These are phyloP conservation scores for Krasilnikovozyma curviuscula DNA, from an alignment of 768 basidiomycete genomes.

Conservation along the genomic window DNA sequence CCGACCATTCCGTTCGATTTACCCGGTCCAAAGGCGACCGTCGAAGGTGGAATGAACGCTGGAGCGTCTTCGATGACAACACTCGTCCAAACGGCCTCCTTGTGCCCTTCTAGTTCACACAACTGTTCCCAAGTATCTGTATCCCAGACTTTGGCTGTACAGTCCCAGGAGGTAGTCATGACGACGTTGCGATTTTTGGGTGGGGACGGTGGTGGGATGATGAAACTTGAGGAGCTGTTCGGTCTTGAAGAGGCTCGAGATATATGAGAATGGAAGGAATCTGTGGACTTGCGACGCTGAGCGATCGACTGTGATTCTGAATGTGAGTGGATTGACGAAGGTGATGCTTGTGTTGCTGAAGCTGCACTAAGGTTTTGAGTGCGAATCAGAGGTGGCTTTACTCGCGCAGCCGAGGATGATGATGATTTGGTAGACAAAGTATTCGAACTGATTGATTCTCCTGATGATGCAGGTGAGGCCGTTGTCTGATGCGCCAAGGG, in stretches of 20 bases:
- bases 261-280: not conserved
- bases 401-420: too few species aligned
- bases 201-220: not conserved
- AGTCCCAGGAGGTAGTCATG: slow-evolving; percentile 25
- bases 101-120: slow-evolving; percentile 18
- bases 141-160: slow-evolving; percentile 22
- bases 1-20: slow-evolving; percentile 2
- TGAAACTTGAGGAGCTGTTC: not conserved
- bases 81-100: slow-evolving; percentile 24
- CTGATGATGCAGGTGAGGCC: too few species aligned
- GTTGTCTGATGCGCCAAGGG: too few species aligned
- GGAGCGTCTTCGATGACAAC: slow-evolving; percentile 18
- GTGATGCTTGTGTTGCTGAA: slow-evolving; percentile 3
- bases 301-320: not conserved
- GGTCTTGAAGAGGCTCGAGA: too few species aligned
- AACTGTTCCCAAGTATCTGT: not conserved
- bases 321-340: slow-evolving; percentile 1
- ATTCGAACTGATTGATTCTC: too few species aligned
- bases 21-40: too few species aligned
- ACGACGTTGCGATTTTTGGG: slow-evolving; percentile 11
- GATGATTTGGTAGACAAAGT: too few species aligned
- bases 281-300: not conserved
- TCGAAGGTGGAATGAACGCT: too few species aligned
- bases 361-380: slow-evolving; percentile 1
- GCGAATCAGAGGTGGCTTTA: too few species aligned